Base-by-base conservation (phyloP, 495 filamentous ascomycete genomes). In the Lindgomyces ingoldianus region DNA sequence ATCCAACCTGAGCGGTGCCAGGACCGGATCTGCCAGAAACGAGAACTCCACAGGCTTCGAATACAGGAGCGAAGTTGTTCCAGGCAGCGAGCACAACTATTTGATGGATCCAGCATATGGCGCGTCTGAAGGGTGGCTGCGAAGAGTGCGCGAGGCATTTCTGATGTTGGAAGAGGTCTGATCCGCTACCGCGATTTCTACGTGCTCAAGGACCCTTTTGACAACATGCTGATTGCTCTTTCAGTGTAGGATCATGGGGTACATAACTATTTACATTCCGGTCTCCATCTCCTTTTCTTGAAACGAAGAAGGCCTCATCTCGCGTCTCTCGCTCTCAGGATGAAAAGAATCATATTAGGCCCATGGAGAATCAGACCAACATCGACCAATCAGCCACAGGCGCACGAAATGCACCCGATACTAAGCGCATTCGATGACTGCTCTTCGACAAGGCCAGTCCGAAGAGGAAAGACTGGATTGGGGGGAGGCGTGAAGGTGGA, bases 41-140 rank as follows among this genome's bases (percentile, higher is more conserved):
- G 33, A 27, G 19, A 24, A 4, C 8, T 3, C 19, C 4, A 22
- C 30, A n/a, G 24, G 21, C 6, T 49, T 55, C 36, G 50, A 55
- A 24, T 62, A 55, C 24, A 4, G 24, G 25, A 62, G 61, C 22
- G 27, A 57, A 36, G 53, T 58, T 2, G 53, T 64, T 16, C 42
- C 19, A 0, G 47, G 21, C 42, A 60, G 30, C 21, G 47, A 53
- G 1, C 56, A 65, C 52, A 60, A 65, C 36, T 59, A 59, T 25
- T 12, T 65, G 16, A 52, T 65, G 48, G 56, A 65, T 54, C 62
- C 62, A 9, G 62, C 36, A 14, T 65, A 24, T 39, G 55, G 55
- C 4, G 54, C 55, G 10, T 47, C 55, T 2, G 62, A 33, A n/a
- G 27, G 14, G 18, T 65, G 62, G 62, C 29, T 65, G 12, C 9